phyloP scores from a whole-genome alignment of 352 stramenopile species.

The Elongisporangium senticosum region DNA sequence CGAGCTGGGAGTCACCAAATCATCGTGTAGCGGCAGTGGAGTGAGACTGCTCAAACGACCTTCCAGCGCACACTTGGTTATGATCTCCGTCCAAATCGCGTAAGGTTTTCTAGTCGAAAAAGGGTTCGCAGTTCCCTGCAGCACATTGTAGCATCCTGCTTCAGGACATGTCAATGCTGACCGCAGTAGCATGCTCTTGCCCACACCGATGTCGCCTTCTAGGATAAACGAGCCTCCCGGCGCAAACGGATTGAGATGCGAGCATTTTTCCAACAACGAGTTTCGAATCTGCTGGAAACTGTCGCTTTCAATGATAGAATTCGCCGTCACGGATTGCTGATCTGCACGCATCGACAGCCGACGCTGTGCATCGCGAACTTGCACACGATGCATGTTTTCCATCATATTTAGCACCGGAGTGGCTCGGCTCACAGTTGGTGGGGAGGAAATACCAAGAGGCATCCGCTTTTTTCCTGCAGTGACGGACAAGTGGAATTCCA shows the following conservation, averaged over 20 bases:
- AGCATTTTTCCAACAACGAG: constrained; percentile 59
- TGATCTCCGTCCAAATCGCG: constrained; percentile 73
- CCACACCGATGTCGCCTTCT: constrained; percentile 79
- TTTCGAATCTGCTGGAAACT: constrained; percentile 44
- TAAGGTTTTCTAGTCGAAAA: constrained; percentile 77
- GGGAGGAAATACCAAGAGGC: constrained; percentile 14
- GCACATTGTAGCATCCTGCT: constrained; percentile 43
- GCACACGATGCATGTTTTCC: constrained; percentile 84
- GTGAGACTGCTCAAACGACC: not conserved
- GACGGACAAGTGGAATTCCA: constrained; percentile 66
- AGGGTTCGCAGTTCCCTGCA: constrained; percentile 65
- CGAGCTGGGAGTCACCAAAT: not conserved
- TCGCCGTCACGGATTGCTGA: constrained; percentile 27
- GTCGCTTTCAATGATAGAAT: constrained; percentile 61
- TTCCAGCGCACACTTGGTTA: constrained; percentile 58
- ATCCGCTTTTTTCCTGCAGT: constrained; percentile 1
- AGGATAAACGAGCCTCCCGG: constrained; percentile 69
- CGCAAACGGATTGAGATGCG: constrained; percentile 53
- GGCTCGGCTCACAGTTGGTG: constrained; percentile 9
- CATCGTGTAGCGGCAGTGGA: not conserved
- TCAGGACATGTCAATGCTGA: constrained; percentile 47
- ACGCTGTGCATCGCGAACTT: constrained; percentile 74
- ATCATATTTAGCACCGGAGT: constrained; percentile 72
- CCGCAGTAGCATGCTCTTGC: constrained; percentile 76
- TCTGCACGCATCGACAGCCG: constrained; percentile 51